These are phyloP conservation scores for Yamadazyma dushanensis DNA, from an alignment of 1,139 yeast species.

Conservation along the genomic window DNA sequence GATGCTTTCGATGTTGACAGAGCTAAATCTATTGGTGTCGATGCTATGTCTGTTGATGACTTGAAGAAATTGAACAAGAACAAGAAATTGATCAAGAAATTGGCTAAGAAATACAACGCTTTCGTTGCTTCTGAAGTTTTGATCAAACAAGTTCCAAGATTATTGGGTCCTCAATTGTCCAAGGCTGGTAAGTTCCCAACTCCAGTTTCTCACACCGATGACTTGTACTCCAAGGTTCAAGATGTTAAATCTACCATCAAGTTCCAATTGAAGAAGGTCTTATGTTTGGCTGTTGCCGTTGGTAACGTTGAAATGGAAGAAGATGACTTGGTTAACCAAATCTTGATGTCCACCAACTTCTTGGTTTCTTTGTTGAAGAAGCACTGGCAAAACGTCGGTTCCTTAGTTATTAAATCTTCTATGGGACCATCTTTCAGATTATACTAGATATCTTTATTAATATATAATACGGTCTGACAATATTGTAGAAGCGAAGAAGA, in stretches of 20 bases:
- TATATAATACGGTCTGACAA: too few relatives aligned
- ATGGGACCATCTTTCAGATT: constrained; percentile 99
- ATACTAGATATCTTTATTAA: constrained; percentile 58
- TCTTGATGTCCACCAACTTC: constrained; percentile 99
- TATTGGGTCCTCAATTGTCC: constrained; percentile 99
- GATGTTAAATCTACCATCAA: constrained; percentile 99
- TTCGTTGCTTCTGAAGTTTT: constrained; percentile 99
- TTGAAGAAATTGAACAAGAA: constrained; percentile 99
- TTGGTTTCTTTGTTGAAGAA: constrained; percentile 99
- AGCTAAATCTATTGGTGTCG: constrained; percentile 99
- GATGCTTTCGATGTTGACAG: constrained; percentile 99
- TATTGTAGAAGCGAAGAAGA: too few relatives aligned
- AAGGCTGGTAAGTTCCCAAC: constrained; percentile 99
- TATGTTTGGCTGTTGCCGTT: constrained; percentile 90
- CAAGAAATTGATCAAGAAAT: constrained; percentile 99
- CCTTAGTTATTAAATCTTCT: constrained; percentile 97
- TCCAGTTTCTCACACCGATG: constrained; percentile 99
- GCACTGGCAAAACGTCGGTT: constrained; percentile 99
- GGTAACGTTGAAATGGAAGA: constrained; percentile 99
- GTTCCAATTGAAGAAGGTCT: constrained; percentile 99
- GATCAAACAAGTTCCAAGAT: constrained; percentile 99
- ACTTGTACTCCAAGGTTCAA: constrained; percentile 90
- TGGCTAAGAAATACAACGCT: constrained; percentile 99
- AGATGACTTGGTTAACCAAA: constrained; percentile 94
- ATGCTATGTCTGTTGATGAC: constrained; percentile 99